A percentile compares a stretch with the other conserved stretches of the same genome.
phyloP scores from a whole-genome alignment of 2,329 filamentous ascomycete genomes.

The Talaromyces sp. region DNA sequence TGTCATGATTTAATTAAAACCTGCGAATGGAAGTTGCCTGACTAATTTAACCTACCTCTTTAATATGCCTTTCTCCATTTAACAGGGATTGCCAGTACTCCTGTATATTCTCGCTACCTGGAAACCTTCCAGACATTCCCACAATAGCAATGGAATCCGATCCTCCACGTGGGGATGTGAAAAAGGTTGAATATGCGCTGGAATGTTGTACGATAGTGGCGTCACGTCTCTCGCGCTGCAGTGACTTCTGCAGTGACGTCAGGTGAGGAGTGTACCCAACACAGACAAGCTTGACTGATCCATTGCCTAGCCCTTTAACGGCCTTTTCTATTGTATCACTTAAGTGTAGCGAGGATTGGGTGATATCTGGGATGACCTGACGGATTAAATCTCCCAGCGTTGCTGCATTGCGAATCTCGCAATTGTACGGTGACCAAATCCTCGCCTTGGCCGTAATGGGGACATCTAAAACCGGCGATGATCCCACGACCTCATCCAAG shows the following conservation, averaged over 20 bases:
- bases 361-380: background rate
- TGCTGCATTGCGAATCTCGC: background rate
- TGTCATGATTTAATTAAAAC: slow-evolving; percentile 7
- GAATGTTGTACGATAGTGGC: background rate
- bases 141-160: slow-evolving; percentile 61
- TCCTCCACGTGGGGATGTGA: slow-evolving; percentile 25
- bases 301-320: background rate
- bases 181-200: background rate
- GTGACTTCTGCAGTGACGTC: background rate
- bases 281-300: background rate
- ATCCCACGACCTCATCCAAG: background rate
- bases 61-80: slow-evolving; percentile 65
- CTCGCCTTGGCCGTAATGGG: background rate
- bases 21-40: background rate
- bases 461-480: background rate
- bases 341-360: background rate
- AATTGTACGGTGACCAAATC: background rate
- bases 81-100: slow-evolving; percentile 67
- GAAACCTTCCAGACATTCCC: slow-evolving; percentile 71
- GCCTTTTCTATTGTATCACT: background rate
- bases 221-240: background rate
- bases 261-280: background rate
- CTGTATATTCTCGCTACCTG: slow-evolving; percentile 59
- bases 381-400: background rate
- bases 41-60: slow-evolving; percentile 37